A percentile compares a stretch with the other conserved stretches of the same genome.
Conservation (phyloP, 352 stramenopile genomes). For the Phytopythium oedochilum region DNA sequence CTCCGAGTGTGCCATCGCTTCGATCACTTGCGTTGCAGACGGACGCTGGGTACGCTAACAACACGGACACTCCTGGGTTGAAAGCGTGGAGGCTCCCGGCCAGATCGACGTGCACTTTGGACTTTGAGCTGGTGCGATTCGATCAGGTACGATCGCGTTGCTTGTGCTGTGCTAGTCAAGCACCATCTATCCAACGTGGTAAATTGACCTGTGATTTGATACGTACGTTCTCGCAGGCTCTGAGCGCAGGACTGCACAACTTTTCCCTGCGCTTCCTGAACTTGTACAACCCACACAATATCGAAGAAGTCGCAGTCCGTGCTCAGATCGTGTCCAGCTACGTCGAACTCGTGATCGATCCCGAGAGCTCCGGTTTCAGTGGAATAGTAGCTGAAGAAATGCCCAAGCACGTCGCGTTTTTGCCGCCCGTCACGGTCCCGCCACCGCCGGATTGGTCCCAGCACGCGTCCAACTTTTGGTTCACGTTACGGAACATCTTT, state of each 20-base stretch:
- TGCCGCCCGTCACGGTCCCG: constrained; percentile 71
- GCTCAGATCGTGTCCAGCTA: constrained; percentile 86
- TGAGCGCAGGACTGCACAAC: constrained; percentile 47
- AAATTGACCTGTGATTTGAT: not conserved
- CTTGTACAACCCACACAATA: constrained; percentile 75
- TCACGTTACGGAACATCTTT: constrained; percentile 82
- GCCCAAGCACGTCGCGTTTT: constrained; percentile 48
- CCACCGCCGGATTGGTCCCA: constrained; percentile 42
- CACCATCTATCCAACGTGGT: no score
- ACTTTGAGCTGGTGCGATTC: constrained; percentile 66
- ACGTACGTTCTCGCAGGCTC: constrained; percentile 20
- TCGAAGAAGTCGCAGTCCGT: constrained; percentile 50
- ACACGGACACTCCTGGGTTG: constrained; percentile 7
- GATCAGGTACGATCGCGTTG: constrained; percentile 32
- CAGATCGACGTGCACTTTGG: constrained; percentile 36
- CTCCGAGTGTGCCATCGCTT: constrained; percentile 30
- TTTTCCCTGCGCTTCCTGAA: constrained; percentile 72
- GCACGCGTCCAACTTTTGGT: constrained; percentile 75
- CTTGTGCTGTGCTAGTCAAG: not conserved
- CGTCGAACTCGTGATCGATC: constrained; percentile 71
- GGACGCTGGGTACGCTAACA: constrained; percentile 14
- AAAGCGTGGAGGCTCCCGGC: constrained; percentile 51
- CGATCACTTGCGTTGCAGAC: constrained; percentile 33
- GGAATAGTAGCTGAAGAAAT: constrained; percentile 13
- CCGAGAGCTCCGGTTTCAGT: constrained; percentile 54